Percentiles rank a stretch among this genome's conserved stretches.
Evolutionary conservation across 805 yeast genomes (phyloP).

Genomic region (Candida patagonica): DNA sequence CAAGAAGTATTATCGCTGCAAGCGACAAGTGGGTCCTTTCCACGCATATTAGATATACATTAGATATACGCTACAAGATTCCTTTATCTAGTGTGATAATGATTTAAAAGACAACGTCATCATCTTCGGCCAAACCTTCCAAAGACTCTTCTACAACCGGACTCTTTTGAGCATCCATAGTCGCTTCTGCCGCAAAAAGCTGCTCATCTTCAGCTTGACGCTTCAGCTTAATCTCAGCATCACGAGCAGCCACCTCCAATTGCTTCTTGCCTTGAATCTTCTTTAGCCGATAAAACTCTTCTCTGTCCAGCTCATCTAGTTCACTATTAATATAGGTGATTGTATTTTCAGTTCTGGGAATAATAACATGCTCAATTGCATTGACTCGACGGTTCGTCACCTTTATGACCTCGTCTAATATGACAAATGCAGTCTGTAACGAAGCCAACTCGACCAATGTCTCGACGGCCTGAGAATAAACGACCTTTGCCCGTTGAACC

Average conservation of each 20-base stretch:
- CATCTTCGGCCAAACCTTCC: constrained; percentile 36
- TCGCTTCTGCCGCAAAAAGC: constrained; percentile 58
- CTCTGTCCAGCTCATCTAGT: constrained; percentile 95
- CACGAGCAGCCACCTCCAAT: constrained; percentile 59
- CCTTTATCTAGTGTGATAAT: not conserved
- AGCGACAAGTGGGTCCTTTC: too few relatives aligned
- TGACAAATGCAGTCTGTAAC: constrained; percentile 91
- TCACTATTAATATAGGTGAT: constrained; percentile 88
- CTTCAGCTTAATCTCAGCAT: constrained; percentile 26
- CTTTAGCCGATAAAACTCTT: constrained; percentile 92
- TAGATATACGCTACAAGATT: not conserved
- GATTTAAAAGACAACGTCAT: constrained; percentile 33
- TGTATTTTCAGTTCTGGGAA: constrained; percentile 96
- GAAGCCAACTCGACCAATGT: constrained; percentile 93
- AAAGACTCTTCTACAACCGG: constrained; percentile 17
- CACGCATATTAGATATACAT: too few relatives aligned
- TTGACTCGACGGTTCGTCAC: constrained; percentile 97
- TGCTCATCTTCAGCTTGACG: constrained; percentile 21
- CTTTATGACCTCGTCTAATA: constrained; percentile 93
- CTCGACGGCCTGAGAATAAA: constrained; percentile 94
- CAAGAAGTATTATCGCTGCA: too few relatives aligned
- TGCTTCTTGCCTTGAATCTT: constrained; percentile 94
- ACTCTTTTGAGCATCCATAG: constrained; percentile 26
- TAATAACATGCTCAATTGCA: constrained; percentile 96
- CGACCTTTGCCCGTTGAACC: constrained; percentile 86